Evolutionary conservation across 2,329 filamentous ascomycete species (phyloP).

Genomic region (Bipolaris zeicola): DNA sequence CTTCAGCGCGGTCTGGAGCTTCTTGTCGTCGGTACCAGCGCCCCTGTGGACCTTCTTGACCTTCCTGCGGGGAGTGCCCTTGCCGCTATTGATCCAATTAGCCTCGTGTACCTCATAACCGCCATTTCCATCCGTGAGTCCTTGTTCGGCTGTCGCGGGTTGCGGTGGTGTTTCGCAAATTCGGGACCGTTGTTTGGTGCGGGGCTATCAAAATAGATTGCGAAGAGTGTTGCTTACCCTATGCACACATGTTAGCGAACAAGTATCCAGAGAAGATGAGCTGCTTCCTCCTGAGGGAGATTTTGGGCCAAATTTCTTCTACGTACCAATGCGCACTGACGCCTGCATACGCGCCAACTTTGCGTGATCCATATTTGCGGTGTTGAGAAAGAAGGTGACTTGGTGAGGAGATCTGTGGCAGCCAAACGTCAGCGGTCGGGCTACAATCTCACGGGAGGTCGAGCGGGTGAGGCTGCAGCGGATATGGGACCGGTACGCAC

Average conservation of each 20-base stretch:
- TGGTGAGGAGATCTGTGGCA: conserved; percentile 26
- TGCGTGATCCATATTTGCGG: conserved; percentile 54
- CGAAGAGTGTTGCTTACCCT: conserved; percentile 42
- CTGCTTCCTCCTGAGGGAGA: not conserved
- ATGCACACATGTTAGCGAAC: conserved; percentile 28
- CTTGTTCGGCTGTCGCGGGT: not conserved
- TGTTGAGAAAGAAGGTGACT: conserved; percentile 31
- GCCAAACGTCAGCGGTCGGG: conserved; percentile 24
- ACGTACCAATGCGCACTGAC: conserved; percentile 53
- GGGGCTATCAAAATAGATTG: conserved; percentile 26
- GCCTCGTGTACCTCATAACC: conserved; percentile 18
- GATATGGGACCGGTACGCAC: conserved; percentile 27
- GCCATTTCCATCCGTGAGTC: not conserved
- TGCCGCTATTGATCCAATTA: conserved; percentile 68
- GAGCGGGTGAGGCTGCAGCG: conserved; percentile 7
- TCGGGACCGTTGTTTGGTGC: conserved; percentile 16
- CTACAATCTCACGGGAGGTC: conserved; percentile 1
- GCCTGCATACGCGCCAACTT: conserved; percentile 54
- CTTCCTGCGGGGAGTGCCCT: conserved; percentile 97
- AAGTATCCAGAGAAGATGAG: conserved; percentile 18
- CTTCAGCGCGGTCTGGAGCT: conserved; percentile 95
- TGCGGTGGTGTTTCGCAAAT: conserved; percentile 9
- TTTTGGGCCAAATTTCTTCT: not conserved
- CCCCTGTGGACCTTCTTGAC: conserved; percentile 97
- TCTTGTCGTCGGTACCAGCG: conserved; percentile 97